Base-by-base conservation (phyloP, 495 filamentous ascomycete genomes). In the Aspergillus incahuasiensis region DNA sequence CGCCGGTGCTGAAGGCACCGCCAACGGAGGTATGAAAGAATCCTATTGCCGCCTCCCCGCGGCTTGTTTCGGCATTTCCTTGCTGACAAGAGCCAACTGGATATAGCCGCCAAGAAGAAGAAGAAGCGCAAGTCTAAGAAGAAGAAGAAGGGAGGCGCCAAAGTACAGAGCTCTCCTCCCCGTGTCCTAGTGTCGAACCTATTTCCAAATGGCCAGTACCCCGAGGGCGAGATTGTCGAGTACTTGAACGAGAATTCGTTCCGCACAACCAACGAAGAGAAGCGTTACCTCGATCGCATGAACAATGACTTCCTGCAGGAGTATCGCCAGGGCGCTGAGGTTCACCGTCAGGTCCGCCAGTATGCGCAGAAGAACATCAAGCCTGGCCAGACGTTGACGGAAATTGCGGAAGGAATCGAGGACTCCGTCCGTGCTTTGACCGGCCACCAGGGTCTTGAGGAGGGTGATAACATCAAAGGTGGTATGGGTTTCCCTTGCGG, bases 401-500 rank as follows among this genome's bases (percentile, higher is more conserved):
- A 90, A 60, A 89, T 96, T 63, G 89, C 90, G 47, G 81, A 92
- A 57, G 87, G 86, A 11, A 94, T 96, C 53, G 91, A 96, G 66
- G 84, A 94, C 66, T 79, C 85, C 43, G 89, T 95, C 28, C 82
- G 91, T 57, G 86, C 89, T 2, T 71, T 95, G 50, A 83, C 85
- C 15, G 89, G 85, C 49, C 89, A 96, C 63, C 75, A 81, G 47
- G 91, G 91, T 19, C 71, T 95, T 50, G 82, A 87, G 52, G 84
- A 89, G 53, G 91, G 91, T 13, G 89, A 92, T 63, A 85, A 84
- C 54, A 72, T 90, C 32, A 79, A 85, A 48, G 89, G 87, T 50
- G 91, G 91, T 48, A 85, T 95, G 81, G 91, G 88, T 19, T 96
- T 96, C 75, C 91, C 91, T 11, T 89, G 86, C 11, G 91, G 91